Base-by-base conservation (phyloP, 805 yeast species). In the Myxozyma vanderwaltii region DNA sequence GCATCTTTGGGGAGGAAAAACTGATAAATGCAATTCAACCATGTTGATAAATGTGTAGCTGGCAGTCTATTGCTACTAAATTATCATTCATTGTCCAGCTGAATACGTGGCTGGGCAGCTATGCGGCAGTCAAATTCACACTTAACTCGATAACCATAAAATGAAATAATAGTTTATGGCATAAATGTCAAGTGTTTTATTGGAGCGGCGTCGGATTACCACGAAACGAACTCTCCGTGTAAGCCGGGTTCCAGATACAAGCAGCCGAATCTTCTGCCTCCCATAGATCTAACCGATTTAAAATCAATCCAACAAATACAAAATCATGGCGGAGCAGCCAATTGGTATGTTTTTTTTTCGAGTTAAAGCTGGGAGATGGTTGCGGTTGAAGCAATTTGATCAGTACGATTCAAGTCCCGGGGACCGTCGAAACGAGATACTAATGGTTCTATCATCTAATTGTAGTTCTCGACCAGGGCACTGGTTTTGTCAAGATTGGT, bases 391-490 rank as follows among this genome's bases (percentile, higher is more conserved):
- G 52, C 31, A 17, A 12, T 19, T 23, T 48, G 12, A 24, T 15
- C 35, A 6, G 33, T 33, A 17, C 41, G 33, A 26, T 31, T 26
- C 17, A 17, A 2, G 27, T 21, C 15, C 19, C 19, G 43, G 43
- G 43, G 43, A 29, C 6, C 33, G 33, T 29, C 33, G 33, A 29
- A 26, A 24, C 48, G 48, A 44, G 35, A 26, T 26, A 44, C 48
- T 8, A 13, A 6, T 46, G 43, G 4, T 15, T 21, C 15, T 35
- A n/a, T 10, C 31, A 21, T 24, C 23, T 13, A 38, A 38, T 29
- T 27, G 64, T 69, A 82, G 99, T 94, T 68, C 89, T 94, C 68
- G 99, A 94, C 78, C 98, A 94, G 79, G 99, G 99, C 78, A 94
- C 99, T 51, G 99, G 99, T 58, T 94, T 94, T 73, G 67, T 64